Percentiles rank a stretch among this genome's conserved stretches.
These are phyloP conservation scores for Lipomyces anomalus DNA, from an alignment of 805 yeast genomes.

Conservation along the genomic window DNA sequence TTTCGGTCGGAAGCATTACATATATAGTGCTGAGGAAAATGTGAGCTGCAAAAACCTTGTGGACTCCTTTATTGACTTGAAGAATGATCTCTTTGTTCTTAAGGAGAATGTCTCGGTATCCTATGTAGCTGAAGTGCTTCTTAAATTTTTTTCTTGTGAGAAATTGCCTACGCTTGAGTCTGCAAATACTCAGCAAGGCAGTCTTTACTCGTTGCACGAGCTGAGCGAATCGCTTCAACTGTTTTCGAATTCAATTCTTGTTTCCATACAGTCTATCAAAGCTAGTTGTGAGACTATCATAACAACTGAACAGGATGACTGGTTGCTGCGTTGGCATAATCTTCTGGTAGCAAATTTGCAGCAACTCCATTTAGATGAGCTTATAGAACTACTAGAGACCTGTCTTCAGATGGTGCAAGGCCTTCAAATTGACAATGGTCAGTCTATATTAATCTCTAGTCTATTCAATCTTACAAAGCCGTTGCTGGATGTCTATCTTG, in stretches of 20 bases:
- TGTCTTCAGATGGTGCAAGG: slow-evolving; percentile 36
- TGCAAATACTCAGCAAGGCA: too few relatives aligned
- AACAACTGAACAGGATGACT: slow-evolving; percentile 53
- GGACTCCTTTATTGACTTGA: too few relatives aligned
- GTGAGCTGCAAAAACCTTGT: too few relatives aligned
- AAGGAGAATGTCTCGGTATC: too few relatives aligned
- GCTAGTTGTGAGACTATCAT: slow-evolving; percentile 28
- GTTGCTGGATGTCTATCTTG: slow-evolving; percentile 52
- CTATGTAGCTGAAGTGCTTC: too few relatives aligned
- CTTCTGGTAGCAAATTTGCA: slow-evolving; percentile 41
- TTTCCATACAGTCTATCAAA: slow-evolving; percentile 57
- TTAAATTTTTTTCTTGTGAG: too few relatives aligned
- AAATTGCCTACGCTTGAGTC: too few relatives aligned
- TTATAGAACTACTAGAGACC: slow-evolving; percentile 35
- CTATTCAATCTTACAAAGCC: slow-evolving; percentile 53
- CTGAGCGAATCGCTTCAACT: slow-evolving; percentile 45
- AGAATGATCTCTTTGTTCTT: too few relatives aligned
- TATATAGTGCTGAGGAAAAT: too few relatives aligned
- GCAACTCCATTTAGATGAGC: slow-evolving; percentile 37
- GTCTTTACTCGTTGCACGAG: slow-evolving; percentile 1
- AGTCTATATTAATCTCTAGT: slow-evolving; percentile 31
- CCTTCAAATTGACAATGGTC: slow-evolving; percentile 37
- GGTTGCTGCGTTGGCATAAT: slow-evolving; percentile 54
- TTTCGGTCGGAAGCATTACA: too few relatives aligned
- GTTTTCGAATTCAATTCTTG: slow-evolving; percentile 52